Conservation (phyloP, 1,284 basidiomycete species). For the Ceratobasidium sp. region DNA sequence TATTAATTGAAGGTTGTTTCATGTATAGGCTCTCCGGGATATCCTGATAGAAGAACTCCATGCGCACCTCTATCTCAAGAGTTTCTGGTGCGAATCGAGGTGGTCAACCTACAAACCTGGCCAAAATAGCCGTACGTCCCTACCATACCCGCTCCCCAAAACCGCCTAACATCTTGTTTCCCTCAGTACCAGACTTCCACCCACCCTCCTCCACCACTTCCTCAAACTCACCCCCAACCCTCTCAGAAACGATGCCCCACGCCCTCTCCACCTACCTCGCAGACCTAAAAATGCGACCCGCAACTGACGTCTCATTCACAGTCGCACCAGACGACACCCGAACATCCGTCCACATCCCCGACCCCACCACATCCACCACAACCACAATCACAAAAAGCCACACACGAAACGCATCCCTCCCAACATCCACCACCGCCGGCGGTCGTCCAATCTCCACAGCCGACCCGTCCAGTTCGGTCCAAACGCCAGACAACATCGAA, state of each 20-base stretch:
- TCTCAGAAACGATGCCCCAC: conserved; percentile 41
- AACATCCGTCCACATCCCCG: conserved; percentile 54
- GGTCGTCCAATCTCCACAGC: conserved; percentile 50
- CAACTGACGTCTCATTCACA: conserved; percentile 83
- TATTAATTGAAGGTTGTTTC: too few relatives aligned
- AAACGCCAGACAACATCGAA: conserved; percentile 77
- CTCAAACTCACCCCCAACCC: conserved; percentile 59
- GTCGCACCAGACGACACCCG: conserved; percentile 71
- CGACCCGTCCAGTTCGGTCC: conserved; percentile 48
- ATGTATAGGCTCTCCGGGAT: conserved; percentile 82
- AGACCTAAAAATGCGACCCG: conserved; percentile 77
- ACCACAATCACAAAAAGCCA: conserved; percentile 49
- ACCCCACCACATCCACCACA: conserved; percentile 53
- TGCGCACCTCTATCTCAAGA: conserved; percentile 97
- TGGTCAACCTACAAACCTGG: conserved; percentile 90
- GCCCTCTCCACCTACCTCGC: conserved; percentile 62
- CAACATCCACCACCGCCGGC: conserved; percentile 46
- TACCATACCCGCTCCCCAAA: background rate
- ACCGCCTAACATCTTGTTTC: too few relatives aligned
- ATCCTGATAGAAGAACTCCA: conserved; percentile 97
- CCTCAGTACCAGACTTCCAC: conserved; percentile 71
- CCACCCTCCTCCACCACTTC: conserved; percentile 65
- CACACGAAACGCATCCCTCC: conserved; percentile 47
- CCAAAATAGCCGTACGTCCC: conserved; percentile 78
- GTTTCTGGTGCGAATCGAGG: conserved; percentile 93